Base-by-base conservation (phyloP, 1,284 basidiomycete genomes). In the Tylopilus sp. region DNA sequence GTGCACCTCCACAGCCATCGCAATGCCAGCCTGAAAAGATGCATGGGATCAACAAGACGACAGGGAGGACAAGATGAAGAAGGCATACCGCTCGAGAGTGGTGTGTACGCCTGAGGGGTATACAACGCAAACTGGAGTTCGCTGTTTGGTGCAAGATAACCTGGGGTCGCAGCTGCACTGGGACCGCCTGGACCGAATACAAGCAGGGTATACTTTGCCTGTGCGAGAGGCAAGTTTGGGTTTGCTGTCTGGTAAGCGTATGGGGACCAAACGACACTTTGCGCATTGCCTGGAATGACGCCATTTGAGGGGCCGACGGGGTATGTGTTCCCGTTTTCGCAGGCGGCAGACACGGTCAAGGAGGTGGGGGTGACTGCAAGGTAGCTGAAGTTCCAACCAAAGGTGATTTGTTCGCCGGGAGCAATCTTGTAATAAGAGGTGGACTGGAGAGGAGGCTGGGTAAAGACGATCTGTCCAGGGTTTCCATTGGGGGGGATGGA, bases 381-480 rank as follows among this genome's bases (percentile, higher is more conserved):
- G 55, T 76, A 76, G 18, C 88, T 91, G 59, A 90, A 80, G 67
- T 92, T 94, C 93, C 93, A 96, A n/a, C 78, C 91, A 69, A 95
- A 91, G 18, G 91, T 95, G 63, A 95, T 78, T 51, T 75, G 75
- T 61, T 90, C 78, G 41, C 76, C 75, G 0, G 73, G 70, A 0
- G 88, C 89, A 59, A 97, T 88, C 77, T 96, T 95, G 77, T 86
- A 95, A 73, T 81, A 97, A 7, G 89, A 91, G 4, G 84, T 82
- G 20, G 82, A 82, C 10, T 86, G 85, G 57, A 82, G 77, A 0
- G 90, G 84, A 1, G 93, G 93, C 64, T 90, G 78, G 26, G 87
- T 88, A 64, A 89, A 82, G 50, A 81, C 77, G 52, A 91, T 68
- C 36, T 76, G 75, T 21, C 89, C 89, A 10, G 80, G 83, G 10